phyloP scores from a whole-genome alignment of 495 filamentous ascomycete genomes.

The Penicillium manginii region DNA sequence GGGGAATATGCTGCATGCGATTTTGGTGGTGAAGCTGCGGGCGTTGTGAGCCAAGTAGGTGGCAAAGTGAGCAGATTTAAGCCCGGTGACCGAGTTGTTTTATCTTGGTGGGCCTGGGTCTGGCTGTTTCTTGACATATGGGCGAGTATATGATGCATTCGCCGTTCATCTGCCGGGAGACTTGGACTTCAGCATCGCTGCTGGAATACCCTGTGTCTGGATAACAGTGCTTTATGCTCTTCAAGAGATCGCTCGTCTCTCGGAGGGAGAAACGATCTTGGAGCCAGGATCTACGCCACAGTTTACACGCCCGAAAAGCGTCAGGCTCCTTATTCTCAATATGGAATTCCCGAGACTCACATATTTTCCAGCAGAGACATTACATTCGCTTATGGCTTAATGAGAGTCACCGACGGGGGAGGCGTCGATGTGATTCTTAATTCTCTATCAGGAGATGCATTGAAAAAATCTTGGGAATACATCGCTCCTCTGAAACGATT shows the following conservation, averaged over 20 bases:
- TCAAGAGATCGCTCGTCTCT: not conserved
- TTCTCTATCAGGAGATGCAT: constrained; percentile 27
- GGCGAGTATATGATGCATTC: too few relatives aligned
- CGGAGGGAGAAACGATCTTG: constrained; percentile 20
- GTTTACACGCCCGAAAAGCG: constrained; percentile 46
- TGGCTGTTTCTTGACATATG: not conserved
- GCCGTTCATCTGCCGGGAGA: not conserved
- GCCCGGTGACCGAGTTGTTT: not conserved
- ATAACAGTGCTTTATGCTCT: constrained; percentile 1
- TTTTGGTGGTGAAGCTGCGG: not conserved
- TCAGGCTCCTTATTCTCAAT: constrained; percentile 25
- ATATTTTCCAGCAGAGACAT: constrained; percentile 19
- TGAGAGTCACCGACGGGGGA: constrained; percentile 6
- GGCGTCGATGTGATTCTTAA: constrained; percentile 34
- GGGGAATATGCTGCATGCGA: constrained; percentile 1
- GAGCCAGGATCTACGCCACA: constrained; percentile 29
- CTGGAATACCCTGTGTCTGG: not conserved
- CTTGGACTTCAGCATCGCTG: not conserved
- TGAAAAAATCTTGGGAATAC: constrained; percentile 27
- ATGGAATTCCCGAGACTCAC: constrained; percentile 19
- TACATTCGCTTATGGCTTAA: constrained; percentile 9
- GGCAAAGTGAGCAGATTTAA: not conserved
- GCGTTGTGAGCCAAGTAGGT: not conserved
- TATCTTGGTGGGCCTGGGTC: too few relatives aligned
- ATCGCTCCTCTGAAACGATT: constrained; percentile 24